Evolutionary conservation across 805 yeast species (phyloP), one percentile per base, ranked within the genome.

Genomic region (Saccharomycopsis fodiens): DNA sequence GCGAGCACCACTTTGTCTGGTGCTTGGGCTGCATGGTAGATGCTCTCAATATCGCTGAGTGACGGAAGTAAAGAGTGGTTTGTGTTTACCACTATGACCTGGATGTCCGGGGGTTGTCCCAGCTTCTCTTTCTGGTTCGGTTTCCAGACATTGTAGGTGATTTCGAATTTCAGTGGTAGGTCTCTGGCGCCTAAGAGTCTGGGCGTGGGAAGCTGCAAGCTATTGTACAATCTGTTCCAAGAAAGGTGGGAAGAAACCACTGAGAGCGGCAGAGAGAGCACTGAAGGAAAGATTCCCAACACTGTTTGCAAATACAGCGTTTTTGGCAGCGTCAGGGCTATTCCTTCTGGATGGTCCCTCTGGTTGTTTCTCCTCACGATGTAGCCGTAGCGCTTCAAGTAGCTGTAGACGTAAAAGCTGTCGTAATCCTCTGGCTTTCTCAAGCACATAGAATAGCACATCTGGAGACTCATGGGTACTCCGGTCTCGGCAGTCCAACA

Each of bases 371-470:
- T 53, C 45, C 66, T 57, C 7, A 81, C 77, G n/a, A 77, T 64
- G 57, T 78, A 84, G 1, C 94, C 94, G 44, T 74, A 68, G 52
- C 87, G 67, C 51, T 78, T 79, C 50, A 84, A 65, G 41, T 78
- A 67, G 0, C 82, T 66, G 59, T 77, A 85, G 0, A 79, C 84
- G 47, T 72, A 72, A 45, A 74, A 74, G 44, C 63, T 59, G 44
- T 76, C 79, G 19, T 72, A 54, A 19, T 62, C 63, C 13, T 62
- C 63, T 5, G 57, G 50, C 19, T 52, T 51, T 8, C 47, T 47
- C 10, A 75, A 58, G 8, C 76, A 68, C 10, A 68, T 54, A 0
- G 76, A 57, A 54, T 82, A 79, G 13, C 79, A 65, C 35, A 70
- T 74, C 48, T 79, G 78, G 25, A 84, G 59, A 42, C 76, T 66